Conservation (phyloP, 2,329 filamentous ascomycete species). For the Phialophora expanda region DNA sequence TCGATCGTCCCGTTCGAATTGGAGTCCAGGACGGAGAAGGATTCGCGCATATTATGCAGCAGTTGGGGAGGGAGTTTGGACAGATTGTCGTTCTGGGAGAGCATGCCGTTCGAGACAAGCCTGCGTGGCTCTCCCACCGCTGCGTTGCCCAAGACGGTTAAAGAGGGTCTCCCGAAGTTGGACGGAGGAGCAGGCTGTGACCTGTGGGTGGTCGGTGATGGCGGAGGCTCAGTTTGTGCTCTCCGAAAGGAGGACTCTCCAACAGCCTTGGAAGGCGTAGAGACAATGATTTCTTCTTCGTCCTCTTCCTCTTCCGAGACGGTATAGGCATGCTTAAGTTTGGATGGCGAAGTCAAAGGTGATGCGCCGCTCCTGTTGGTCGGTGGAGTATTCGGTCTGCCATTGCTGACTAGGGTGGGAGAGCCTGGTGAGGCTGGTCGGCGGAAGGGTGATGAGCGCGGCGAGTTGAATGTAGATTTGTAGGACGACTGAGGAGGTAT, state of each 20-base stretch:
- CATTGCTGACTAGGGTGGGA: constrained; percentile 60
- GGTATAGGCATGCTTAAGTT: constrained; percentile 54
- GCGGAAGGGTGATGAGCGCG: constrained; percentile 71
- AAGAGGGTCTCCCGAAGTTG: constrained; percentile 11
- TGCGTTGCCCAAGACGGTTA: background rate
- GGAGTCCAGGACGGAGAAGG: constrained; percentile 89
- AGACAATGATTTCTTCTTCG: constrained; percentile 39
- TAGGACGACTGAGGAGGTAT: constrained; percentile 30
- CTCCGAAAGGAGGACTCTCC: constrained; percentile 37
- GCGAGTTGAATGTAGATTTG: constrained; percentile 63
- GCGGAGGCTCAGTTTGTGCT: constrained; percentile 44
- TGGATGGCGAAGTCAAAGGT: constrained; percentile 54
- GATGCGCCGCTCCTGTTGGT: constrained; percentile 48
- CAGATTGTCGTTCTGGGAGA: constrained; percentile 46
- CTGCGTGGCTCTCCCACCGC: constrained; percentile 20
- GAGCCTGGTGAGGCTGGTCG: constrained; percentile 67
- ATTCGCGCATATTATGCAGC: constrained; percentile 85
- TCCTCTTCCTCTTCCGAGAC: constrained; percentile 48
- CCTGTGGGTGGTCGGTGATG: constrained; percentile 45
- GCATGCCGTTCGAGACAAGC: constrained; percentile 28
- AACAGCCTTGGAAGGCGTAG: constrained; percentile 52
- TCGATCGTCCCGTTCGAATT: constrained; percentile 84
- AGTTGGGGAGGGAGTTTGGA: constrained; percentile 73
- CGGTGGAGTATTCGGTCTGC: constrained; percentile 54
- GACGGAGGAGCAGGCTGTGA: constrained; percentile 13